phyloP scores from a whole-genome alignment of 257 asterid species.

The Linderniella brevidens region DNA sequence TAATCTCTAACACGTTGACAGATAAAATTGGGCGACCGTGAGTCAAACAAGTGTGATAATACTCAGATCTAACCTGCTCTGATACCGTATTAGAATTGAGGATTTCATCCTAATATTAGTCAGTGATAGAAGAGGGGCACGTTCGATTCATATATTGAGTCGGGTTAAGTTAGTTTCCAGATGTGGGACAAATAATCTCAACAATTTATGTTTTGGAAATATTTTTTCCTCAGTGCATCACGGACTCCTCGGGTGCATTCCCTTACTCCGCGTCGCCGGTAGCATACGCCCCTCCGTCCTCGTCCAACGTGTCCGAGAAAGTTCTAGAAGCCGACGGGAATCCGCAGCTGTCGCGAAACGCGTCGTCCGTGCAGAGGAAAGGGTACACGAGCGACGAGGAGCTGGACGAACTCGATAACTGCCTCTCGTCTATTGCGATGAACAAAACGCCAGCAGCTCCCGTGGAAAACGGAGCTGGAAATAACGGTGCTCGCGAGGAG shows the following conservation, averaged over 20 bases:
- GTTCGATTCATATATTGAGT: too few species aligned
- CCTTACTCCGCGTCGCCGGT: constrained; percentile 66
- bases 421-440: constrained; percentile 34
- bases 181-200: too few species aligned
- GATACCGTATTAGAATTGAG: too few species aligned
- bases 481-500: constrained; percentile 9
- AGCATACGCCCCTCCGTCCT: constrained; percentile 44
- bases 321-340: constrained; percentile 35
- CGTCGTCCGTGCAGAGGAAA: constrained; percentile 69
- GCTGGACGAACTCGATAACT: constrained; percentile 63
- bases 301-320: constrained; percentile 41
- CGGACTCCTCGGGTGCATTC: constrained; percentile 33
- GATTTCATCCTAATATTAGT: too few species aligned
- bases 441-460: constrained; percentile 25
- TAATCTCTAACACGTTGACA: too few species aligned
- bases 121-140: too few species aligned
- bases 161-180: too few species aligned
- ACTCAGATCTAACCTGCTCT: too few species aligned
- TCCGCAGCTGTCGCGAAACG: constrained; percentile 30
- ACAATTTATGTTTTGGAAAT: constrained; percentile 29
- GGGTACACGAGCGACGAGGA: constrained; percentile 93
- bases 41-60: too few species aligned
- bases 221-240: constrained; percentile 40
- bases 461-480: not conserved
- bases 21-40: too few species aligned